Conservation (phyloP, 2,329 filamentous ascomycete species). For the Penicillium glabrum region DNA sequence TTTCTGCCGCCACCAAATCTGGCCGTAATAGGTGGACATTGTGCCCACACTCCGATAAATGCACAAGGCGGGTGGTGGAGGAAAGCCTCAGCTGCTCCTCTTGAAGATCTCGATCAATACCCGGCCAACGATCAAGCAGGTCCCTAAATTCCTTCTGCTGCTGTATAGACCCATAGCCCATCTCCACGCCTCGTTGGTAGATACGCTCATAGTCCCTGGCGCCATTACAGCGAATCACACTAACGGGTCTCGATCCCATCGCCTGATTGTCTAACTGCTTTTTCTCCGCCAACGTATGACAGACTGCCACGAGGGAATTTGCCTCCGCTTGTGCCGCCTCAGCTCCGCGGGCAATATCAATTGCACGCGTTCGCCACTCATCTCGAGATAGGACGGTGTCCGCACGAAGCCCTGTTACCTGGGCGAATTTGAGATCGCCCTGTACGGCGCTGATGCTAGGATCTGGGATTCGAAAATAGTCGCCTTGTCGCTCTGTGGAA, state of each 20-base stretch:
- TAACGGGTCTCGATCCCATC: constrained; percentile 33
- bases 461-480: constrained; percentile 33
- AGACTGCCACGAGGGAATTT: constrained; percentile 21
- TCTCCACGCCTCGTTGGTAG: constrained; percentile 32
- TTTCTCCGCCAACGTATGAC: constrained; percentile 28
- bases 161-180: constrained; percentile 34
- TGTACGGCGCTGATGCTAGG: constrained; percentile 31
- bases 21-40: constrained; percentile 38
- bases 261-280: constrained; percentile 29
- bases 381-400: constrained; percentile 31
- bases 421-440: constrained; percentile 30
- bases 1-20: constrained; percentile 37
- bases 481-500: constrained; percentile 33
- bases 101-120: constrained; percentile 27
- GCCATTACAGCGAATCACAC: constrained; percentile 37
- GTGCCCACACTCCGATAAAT: constrained; percentile 39
- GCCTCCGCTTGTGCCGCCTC: constrained; percentile 24
- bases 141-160: constrained; percentile 29
- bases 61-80: constrained; percentile 26
- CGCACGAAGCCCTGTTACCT: constrained; percentile 32
- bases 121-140: constrained; percentile 32
- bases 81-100: constrained; percentile 36
- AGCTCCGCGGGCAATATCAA: constrained; percentile 27
- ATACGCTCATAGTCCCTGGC: constrained; percentile 33
- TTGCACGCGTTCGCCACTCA: constrained; percentile 35